These are phyloP conservation scores for Xylaria sp. DNA, from an alignment of 2,329 filamentous ascomycete species.

Conservation along the genomic window DNA sequence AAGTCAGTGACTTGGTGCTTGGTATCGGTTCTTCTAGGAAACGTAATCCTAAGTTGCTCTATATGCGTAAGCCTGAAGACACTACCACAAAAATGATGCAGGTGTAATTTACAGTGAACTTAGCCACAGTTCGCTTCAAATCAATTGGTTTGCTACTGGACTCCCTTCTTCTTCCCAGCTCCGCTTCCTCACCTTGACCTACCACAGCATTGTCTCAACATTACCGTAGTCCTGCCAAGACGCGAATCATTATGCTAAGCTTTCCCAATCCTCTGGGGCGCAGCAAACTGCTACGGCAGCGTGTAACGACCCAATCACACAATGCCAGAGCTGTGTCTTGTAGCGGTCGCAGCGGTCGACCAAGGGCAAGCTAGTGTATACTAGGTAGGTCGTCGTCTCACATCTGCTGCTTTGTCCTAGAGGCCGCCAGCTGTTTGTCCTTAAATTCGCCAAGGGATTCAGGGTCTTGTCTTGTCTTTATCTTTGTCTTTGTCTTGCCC, in stretches of 20 bases:
- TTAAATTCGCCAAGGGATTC: slow-evolving; percentile 8
- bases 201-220: neutral
- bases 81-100: too few relatives aligned
- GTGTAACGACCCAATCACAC: slow-evolving; percentile 25
- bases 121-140: too few relatives aligned
- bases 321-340: neutral
- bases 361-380: slow-evolving; percentile 8
- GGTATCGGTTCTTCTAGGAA: too few relatives aligned
- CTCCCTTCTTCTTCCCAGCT: neutral
- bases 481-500: neutral
- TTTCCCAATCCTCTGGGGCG: slow-evolving; percentile 29
- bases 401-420: slow-evolving; percentile 5
- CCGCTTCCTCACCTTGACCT: neutral
- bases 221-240: slow-evolving; percentile 15
- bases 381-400: neutral
- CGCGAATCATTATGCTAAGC: slow-evolving; percentile 25
- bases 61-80: too few relatives aligned
- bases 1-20: too few relatives aligned
- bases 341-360: neutral
- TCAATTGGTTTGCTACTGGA: neutral
- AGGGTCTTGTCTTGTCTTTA: neutral
- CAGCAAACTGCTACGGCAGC: slow-evolving; percentile 18
- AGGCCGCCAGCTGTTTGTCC: slow-evolving; percentile 24
- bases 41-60: too few relatives aligned
- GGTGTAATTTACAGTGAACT: too few relatives aligned